A percentile compares a stretch with the other conserved stretches of the same genome.
phyloP scores from a whole-genome alignment of 768 basidiomycete genomes.

The Mycena belliarum region DNA sequence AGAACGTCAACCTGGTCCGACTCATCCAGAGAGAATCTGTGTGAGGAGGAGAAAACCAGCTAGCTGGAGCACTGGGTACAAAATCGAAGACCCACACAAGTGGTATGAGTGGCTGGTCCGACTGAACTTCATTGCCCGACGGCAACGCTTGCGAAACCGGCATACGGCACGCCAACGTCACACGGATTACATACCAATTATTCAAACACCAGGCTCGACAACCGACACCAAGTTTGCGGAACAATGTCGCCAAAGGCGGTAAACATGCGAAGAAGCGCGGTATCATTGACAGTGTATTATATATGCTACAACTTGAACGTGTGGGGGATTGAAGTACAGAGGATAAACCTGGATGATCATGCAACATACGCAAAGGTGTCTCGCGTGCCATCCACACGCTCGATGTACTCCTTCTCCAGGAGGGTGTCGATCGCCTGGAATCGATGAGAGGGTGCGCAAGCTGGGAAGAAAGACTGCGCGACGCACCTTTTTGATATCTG shows the following conservation, averaged over 20 bases:
- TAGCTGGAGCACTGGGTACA: not conserved
- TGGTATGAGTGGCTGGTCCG: no score
- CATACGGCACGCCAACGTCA: no score
- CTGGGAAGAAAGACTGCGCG: not conserved
- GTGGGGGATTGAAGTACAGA: slow-evolving; percentile 14
- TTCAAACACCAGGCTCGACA: no score
- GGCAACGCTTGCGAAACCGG: no score
- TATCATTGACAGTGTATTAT: no score
- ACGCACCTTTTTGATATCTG: slow-evolving; percentile 93
- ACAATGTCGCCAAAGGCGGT: no score
- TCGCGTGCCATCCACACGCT: slow-evolving; percentile 87
- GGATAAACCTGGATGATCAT: slow-evolving; percentile 20
- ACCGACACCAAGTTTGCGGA: no score
- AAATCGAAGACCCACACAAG: not conserved
- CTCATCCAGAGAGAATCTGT: not conserved
- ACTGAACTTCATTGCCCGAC: no score
- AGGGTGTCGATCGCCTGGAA: slow-evolving; percentile 83
- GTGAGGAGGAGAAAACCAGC: not conserved
- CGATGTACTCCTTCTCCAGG: slow-evolving; percentile 97
- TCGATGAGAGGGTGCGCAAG: slow-evolving; percentile 6
- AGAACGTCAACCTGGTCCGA: no score
- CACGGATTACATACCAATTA: no score
- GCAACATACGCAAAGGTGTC: slow-evolving; percentile 84
- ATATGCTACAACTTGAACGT: slow-evolving; percentile 21
- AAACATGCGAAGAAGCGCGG: no score